Evolutionary conservation across 805 yeast genomes (phyloP), one percentile per base, ranked within the genome.

Genomic region (Debaryomyces castellii): DNA sequence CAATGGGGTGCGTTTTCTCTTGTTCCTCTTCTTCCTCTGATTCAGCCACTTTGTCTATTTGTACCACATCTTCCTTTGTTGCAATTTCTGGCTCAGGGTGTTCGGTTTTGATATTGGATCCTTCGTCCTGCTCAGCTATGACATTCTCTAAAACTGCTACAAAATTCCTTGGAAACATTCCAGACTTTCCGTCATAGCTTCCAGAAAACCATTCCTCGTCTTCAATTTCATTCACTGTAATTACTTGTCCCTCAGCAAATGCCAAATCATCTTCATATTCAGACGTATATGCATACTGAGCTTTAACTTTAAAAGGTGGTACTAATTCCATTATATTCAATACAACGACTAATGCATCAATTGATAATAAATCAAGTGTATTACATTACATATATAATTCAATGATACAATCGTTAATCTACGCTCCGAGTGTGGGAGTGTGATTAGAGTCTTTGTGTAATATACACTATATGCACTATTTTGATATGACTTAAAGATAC

Each of bases 191-290:
- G 25, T 69, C 68, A 55, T 78, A 86, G 4, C 74, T 68, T 3
- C 99, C 99, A 33, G 78, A 71, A 59, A 80, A 86, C 98, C 98
- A 94, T 51, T 91, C 96, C 5, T 83, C 96, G 63, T 92, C 97
- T 54, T 89, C 96, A 43, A 88, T 74, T 32, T 80, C 81, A 4
- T 84, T 81, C 22, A 92, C 97, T 3, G 82, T 79, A 52, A 92
- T 84, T 23, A 78, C 52, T 61, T 87, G 89, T 17, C 87, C 91
- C 4, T 71, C 79, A 0, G 64, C 62, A 55, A 92, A 91, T 27
- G 78, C 73, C 60, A 92, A 76, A 63, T 92, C 99, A 62, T 94
- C 98, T 23, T 83, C 89, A 51, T 81, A 89, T 5, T 69, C 76
- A 11, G 76, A 70, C 48, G 61, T 63, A 66, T 87, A 88, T 41